Evolutionary conservation across 1,284 basidiomycete genomes (phyloP).

Genomic region (Anthracocystis panici-leucophaei): DNA sequence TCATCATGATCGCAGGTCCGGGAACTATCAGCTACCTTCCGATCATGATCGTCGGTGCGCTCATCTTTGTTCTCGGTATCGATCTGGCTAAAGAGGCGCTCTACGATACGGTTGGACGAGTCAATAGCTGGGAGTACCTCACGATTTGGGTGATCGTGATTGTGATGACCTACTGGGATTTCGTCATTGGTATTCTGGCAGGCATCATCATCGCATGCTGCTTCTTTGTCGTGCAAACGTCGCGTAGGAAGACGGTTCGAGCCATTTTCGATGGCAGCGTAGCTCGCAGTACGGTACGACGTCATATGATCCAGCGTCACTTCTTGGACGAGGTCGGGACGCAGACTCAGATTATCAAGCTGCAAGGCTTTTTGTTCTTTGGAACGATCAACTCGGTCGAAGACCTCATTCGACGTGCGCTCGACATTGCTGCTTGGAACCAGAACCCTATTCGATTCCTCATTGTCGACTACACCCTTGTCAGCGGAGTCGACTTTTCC

Average conservation of each 20-base stretch:
- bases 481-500: slow-evolving; percentile 91
- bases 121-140: slow-evolving; percentile 72
- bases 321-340: slow-evolving; percentile 91
- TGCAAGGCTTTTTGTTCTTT: slow-evolving; percentile 95
- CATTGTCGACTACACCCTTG: slow-evolving; percentile 76
- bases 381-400: slow-evolving; percentile 92
- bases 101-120: slow-evolving; percentile 93
- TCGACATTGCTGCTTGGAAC: slow-evolving; percentile 81
- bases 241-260: slow-evolving; percentile 73
- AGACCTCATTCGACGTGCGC: slow-evolving; percentile 78
- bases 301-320: slow-evolving; percentile 86
- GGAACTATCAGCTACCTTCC: slow-evolving; percentile 70
- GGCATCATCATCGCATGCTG: slow-evolving; percentile 92
- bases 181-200: slow-evolving; percentile 91
- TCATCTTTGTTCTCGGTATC: slow-evolving; percentile 94
- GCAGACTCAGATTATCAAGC: slow-evolving; percentile 87
- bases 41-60: slow-evolving; percentile 75
- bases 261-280: slow-evolving; percentile 65
- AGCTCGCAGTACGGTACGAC: slow-evolving; percentile 84
- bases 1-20: slow-evolving; percentile 84
- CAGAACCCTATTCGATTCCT: slow-evolving; percentile 85
- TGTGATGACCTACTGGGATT: slow-evolving; percentile 79
- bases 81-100: slow-evolving; percentile 92
- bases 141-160: slow-evolving; percentile 75
- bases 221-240: slow-evolving; percentile 96